Base-by-base conservation (phyloP, 371 early-diverging fungal species). In the Circinella minor region DNA sequence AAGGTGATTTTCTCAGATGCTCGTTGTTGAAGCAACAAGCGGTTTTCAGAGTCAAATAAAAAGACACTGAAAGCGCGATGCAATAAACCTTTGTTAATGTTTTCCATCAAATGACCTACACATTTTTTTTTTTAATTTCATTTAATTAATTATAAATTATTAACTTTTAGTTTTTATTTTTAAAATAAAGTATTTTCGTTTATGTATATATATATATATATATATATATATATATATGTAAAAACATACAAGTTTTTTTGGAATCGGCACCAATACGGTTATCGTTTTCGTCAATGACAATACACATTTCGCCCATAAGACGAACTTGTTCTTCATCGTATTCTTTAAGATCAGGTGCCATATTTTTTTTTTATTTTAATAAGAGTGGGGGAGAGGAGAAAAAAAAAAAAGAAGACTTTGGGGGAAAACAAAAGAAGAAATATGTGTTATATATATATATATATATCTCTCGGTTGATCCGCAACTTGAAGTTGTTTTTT, bases 1-100 rank as follows among this genome's bases (percentile, higher is more conserved):
- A 99, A 99, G 5, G 99, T 99, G 81, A 98, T 97, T 83, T 99
- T 99, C 75, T 96, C 98, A 15, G 81, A 78, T 4, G 99, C 94
- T 36, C 99, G 93, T 78, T 95, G 96, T 79, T 99, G 98, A 66
- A 98, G 88, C 54, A 99, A 87, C 14, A 99, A 89, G 71, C 91
- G 86, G 76, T 89, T 89, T 71, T 86, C 70, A 49, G 85, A 82
- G 68, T 95, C 89, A 86, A 99, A 99, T 51, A 98, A 81, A 77
- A 99, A 99, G 46, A 98, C 97, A 57, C 93, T 92, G 84, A 99
- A 99, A 18, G 99, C 99, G 49, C 99, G 94, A 85, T 99, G 99
- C 67, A 99, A 86, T 47, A 95, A 84, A 4, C 95, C 94, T 64
- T 88, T 79, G 70, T 89, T 76, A 74, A 96, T 96, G 80, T 96